These are phyloP conservation scores for Cubamyces lactineus DNA, from an alignment of 768 basidiomycete species.

Conservation along the genomic window DNA sequence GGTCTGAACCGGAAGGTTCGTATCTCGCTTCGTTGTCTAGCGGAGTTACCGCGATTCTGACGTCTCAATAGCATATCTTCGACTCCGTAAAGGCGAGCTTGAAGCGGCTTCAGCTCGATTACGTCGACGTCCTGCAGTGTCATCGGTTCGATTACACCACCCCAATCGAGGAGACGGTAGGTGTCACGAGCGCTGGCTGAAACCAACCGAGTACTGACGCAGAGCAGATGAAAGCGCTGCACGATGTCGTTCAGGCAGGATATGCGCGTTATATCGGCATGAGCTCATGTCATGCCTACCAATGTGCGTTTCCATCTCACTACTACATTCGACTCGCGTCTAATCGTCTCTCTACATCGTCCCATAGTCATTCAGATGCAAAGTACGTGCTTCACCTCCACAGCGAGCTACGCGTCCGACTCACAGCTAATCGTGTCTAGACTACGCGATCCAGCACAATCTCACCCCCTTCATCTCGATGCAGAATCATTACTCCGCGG, in stretches of 20 bases:
- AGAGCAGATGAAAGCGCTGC: slow-evolving; percentile 45
- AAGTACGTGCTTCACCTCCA: slow-evolving; percentile 17
- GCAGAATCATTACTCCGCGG: slow-evolving; percentile 61
- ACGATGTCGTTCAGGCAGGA: slow-evolving; percentile 50
- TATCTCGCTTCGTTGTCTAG: neutral
- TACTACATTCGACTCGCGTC: neutral
- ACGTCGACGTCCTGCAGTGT: slow-evolving; percentile 62
- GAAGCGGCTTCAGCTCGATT: slow-evolving; percentile 49
- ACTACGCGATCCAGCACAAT: slow-evolving; percentile 43
- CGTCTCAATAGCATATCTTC: slow-evolving; percentile 19
- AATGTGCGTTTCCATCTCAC: slow-evolving; percentile 29
- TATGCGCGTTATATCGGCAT: slow-evolving; percentile 47
- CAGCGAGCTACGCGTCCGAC: neutral
- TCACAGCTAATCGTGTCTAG: slow-evolving; percentile 23
- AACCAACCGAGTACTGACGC: neutral
- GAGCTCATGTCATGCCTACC: slow-evolving; percentile 42
- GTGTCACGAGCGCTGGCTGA: neutral
- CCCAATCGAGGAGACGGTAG: slow-evolving; percentile 43
- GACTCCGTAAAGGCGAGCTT: slow-evolving; percentile 33
- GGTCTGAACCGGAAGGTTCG: slow-evolving; percentile 45
- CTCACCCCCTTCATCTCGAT: slow-evolving; percentile 62
- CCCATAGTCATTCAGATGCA: slow-evolving; percentile 37
- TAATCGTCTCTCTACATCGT: neutral
- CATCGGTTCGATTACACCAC: slow-evolving; percentile 39
- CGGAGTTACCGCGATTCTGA: slow-evolving; percentile 15